Evolutionary conservation across 768 basidiomycete genomes (phyloP).

Genomic region (Amanita molliuscula): DNA sequence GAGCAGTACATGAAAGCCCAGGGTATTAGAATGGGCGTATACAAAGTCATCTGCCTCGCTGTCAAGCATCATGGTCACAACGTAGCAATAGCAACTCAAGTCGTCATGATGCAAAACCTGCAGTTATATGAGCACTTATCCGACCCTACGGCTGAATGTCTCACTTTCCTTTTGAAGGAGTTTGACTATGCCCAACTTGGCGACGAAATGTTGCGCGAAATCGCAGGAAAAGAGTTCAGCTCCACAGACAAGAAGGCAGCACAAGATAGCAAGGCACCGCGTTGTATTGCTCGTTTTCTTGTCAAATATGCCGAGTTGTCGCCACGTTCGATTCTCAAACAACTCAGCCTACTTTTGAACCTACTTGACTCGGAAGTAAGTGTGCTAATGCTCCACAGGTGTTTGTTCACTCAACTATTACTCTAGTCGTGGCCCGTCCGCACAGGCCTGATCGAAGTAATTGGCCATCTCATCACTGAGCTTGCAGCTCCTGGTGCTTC

Average conservation of each 20-base stretch:
- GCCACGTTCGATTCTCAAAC: slow-evolving; percentile 78
- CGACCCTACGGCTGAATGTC: slow-evolving; percentile 88
- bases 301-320: slow-evolving; percentile 69
- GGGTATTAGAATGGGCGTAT: slow-evolving; percentile 63
- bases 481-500: slow-evolving; percentile 47
- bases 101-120: slow-evolving; percentile 81
- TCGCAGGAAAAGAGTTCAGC: slow-evolving; percentile 67
- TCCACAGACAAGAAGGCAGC: slow-evolving; percentile 16
- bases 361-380: slow-evolving; percentile 89
- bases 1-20: slow-evolving; percentile 81
- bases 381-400: background rate
- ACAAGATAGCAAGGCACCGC: slow-evolving; percentile 80
- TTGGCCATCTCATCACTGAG: slow-evolving; percentile 78
- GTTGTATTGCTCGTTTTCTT: slow-evolving; percentile 79
- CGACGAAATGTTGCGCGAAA: slow-evolving; percentile 86
- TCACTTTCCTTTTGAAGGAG: slow-evolving; percentile 69
- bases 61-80: slow-evolving; percentile 87
- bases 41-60: slow-evolving; percentile 83
- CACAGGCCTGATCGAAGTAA: slow-evolving; percentile 85
- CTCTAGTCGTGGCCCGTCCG: slow-evolving; percentile 90
- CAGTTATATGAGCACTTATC: slow-evolving; percentile 93
- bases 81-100: slow-evolving; percentile 72
- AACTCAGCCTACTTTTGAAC: slow-evolving; percentile 72
- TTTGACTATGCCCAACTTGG: slow-evolving; percentile 85
- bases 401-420: background rate